Base-by-base conservation (phyloP, 116 monocot genomes). In the Trichopus zeylanicus region DNA sequence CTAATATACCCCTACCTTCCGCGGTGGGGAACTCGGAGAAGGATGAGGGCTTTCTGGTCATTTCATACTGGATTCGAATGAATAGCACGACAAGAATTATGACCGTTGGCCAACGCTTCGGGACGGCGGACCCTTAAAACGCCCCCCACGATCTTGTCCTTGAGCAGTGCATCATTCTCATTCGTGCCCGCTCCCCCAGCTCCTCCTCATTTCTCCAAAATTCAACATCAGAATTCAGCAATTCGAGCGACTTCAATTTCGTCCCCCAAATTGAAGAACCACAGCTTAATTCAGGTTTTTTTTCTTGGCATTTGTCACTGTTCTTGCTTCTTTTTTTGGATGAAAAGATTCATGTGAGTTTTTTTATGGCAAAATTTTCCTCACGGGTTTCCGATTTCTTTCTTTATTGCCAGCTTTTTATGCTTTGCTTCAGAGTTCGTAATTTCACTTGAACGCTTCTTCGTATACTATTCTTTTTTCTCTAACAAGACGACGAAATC, bases 51-150 rank as follows among this genome's bases (percentile, higher is more conserved):
- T n/a, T 26, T 28, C 11, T 1, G 11, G 53, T 53, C 53, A 53
- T 53, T 53, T 53, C 28, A 7, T 16, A 28, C 10, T 9, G 12
- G 28, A 53, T 53, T 53, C 28, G 28, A 53, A 49, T 46, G 5
- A 24, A 49, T 24, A 6, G 19, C 5, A 7, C 8, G 19, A 49
- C 7, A 24, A 49, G 27, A 53, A 28, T 53, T 53, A 16, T 53
- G 53, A 53, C 53, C 53, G 53, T 53, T 53, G 28, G 27, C 53
- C 53, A 53, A 53, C 53, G 42, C n/a, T 42, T n/a, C 12, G n/a
- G n/a, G 8, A 13, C 42, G 42, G 13, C 13, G 16, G n/a, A 42
- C 42, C 13, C n/a, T 42, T 2, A 42, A 42, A 13, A 2, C 42
- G 2, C 13, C 42, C 4, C 37, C 15, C 37, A 37, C 42, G n/a